Evolutionary conservation across 306 rosid species (phyloP), one percentile per base, ranked within the genome.

Genomic region (Quercus dentata): DNA sequence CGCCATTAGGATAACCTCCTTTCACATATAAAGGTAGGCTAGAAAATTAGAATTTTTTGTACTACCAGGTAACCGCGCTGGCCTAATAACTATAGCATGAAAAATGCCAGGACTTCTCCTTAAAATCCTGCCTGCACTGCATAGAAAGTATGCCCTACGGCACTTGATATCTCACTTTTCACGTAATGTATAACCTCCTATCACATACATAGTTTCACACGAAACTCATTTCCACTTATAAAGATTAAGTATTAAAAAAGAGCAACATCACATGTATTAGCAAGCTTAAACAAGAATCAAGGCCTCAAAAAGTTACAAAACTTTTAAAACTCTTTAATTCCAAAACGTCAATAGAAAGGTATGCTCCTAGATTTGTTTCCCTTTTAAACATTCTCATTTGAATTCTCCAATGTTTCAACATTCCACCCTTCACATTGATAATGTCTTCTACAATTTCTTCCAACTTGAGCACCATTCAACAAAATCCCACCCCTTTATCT

Each of bases 361-460:
- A 10, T 11, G 54, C 17, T 49, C 15, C 54, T 49, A 49, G 54
- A 13, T 49, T 49, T 49, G 54, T 3, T 49, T 49, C 17, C 54
- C 5, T 49, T 46, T 49, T 49, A 12, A 62, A 5, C 41, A 1
- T 62, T 27, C 10, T 15, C n/a, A 12, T 62, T 62, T 13, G 17
- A 63, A 27, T 27, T 23, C 1, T 21, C 23, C 5, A 0, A 41
- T 13, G 20, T 44, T 20, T 23, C 57, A 10, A 5, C 14, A 21
- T 56, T 70, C 20, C 31, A 21, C 33, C 10, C 23, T 71, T 65
- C 15, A 58, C 72, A 67, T 73, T 86, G 84, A 58, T 72, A 67
- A 82, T 86, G 88, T 18, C 79, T 58, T 55, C 88, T 56, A 23
- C 82, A 19, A 1, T 14, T 0, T n/a, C 57, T 21, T 1, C 51